Conservation (phyloP, 2,329 filamentous ascomycete genomes). For the Cytospora schulzeri region DNA sequence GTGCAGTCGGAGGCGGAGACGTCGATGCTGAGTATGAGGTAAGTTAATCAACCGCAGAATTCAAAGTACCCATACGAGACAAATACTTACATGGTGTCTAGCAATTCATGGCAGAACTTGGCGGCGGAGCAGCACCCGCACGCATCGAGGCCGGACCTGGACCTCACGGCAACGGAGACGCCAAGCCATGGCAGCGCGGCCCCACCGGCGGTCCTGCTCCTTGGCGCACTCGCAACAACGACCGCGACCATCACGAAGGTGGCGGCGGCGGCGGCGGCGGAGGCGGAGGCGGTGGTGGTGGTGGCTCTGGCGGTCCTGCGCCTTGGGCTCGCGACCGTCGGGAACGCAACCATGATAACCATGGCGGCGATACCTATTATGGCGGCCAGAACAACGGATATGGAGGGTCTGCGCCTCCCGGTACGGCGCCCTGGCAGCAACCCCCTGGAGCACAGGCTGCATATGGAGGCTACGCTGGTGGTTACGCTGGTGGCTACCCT, state of each 20-base stretch:
- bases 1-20: constrained; percentile 43
- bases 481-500: constrained; percentile 37
- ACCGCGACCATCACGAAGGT: constrained; percentile 48
- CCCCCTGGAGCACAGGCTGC: constrained; percentile 46
- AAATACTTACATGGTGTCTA: constrained; percentile 49
- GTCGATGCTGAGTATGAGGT: constrained; percentile 95
- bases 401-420: constrained; percentile 37
- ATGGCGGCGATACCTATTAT: constrained; percentile 48
- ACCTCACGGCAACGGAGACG: constrained; percentile 56
- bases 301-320: constrained; percentile 51
- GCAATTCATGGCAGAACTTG: constrained; percentile 98
- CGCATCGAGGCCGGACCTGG: constrained; percentile 86
- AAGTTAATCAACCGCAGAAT: constrained; percentile 41
- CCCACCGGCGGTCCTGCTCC: constrained; percentile 83
- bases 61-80: neutral
- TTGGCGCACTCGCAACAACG: constrained; percentile 65
- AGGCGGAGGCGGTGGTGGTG: constrained; percentile 44
- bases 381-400: constrained; percentile 45
- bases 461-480: constrained; percentile 58
- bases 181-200: constrained; percentile 86
- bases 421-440: constrained; percentile 64
- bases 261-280: constrained; percentile 31
- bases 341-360: constrained; percentile 50
- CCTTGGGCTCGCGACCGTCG: constrained; percentile 65
- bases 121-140: constrained; percentile 67